A percentile compares a stretch with the other conserved stretches of the same genome.
Conservation (phyloP, 2,329 filamentous ascomycete species). For the Ascomycota sp. region DNA sequence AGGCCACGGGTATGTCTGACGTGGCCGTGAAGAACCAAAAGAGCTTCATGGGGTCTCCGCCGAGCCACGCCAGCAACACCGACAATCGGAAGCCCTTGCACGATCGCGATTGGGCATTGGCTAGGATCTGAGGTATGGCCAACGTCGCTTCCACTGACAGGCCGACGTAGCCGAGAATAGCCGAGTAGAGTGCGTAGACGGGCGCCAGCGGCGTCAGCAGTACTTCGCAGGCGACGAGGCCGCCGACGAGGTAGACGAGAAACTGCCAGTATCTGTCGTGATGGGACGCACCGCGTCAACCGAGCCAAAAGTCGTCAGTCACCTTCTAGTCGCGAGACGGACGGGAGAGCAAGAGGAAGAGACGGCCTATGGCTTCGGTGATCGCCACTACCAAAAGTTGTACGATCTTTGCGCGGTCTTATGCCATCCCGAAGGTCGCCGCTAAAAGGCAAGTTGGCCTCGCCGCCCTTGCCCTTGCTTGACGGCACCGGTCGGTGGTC, state of each 20-base stretch:
- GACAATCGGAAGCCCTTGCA: conserved; percentile 62
- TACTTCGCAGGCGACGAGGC: conserved; percentile 43
- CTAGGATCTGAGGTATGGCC: conserved; percentile 56
- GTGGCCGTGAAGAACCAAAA: conserved; percentile 63
- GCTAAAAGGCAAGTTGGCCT: conserved; percentile 41
- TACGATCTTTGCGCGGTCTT: conserved; percentile 37
- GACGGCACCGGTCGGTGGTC: conserved; percentile 42
- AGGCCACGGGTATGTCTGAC: conserved; percentile 51
- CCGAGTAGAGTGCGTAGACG: conserved; percentile 45
- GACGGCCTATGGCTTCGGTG: conserved; percentile 38
- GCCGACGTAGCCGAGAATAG: conserved; percentile 51
- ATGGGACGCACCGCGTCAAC: too few species aligned
- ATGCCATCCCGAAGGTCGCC: conserved; percentile 20
- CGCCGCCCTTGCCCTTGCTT: conserved; percentile 39
- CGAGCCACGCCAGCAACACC: conserved; percentile 57
- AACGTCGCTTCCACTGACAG: conserved; percentile 65
- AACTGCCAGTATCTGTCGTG: conserved; percentile 53
- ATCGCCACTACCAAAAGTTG: conserved; percentile 69
- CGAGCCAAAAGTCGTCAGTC: too few species aligned
- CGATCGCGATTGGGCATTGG: conserved; percentile 47
- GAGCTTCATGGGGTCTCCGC: conserved; percentile 73
- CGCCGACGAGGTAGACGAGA: conserved; percentile 43
- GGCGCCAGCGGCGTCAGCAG: conserved; percentile 36
- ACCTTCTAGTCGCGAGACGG: neutral
- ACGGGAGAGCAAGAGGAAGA: neutral